These are phyloP conservation scores for Dentipellis fragilis DNA, from an alignment of 768 basidiomycete genomes.

Conservation along the genomic window DNA sequence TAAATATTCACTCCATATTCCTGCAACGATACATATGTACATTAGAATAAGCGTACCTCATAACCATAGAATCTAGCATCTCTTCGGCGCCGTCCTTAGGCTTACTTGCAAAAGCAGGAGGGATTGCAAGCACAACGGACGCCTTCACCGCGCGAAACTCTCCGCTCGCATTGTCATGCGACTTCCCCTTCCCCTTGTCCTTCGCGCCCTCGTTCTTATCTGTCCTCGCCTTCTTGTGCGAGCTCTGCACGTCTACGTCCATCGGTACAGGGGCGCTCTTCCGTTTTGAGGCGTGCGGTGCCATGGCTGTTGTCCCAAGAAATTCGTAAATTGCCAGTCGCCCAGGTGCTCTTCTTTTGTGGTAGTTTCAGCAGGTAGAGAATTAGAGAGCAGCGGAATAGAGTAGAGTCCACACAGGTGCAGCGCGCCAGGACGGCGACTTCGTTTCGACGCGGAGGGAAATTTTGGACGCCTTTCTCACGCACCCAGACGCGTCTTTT, in stretches of 20 bases:
- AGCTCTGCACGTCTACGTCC: conserved; percentile 6
- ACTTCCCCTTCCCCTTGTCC: conserved; percentile 9
- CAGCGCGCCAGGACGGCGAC: neutral
- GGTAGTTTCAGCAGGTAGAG: neutral
- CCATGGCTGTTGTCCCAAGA: neutral
- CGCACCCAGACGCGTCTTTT: neutral
- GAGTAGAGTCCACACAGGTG: neutral
- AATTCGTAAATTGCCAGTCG: too few relatives aligned
- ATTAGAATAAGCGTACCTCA: conserved; percentile 54
- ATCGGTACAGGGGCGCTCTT: conserved; percentile 15
- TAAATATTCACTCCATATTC: neutral
- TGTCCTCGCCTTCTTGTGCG: conserved; percentile 22
- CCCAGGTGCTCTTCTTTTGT: too few relatives aligned
- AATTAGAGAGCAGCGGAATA: neutral
- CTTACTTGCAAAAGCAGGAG: conserved; percentile 72
- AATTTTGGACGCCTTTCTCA: neutral
- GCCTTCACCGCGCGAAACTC: conserved; percentile 59
- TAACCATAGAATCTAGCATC: conserved; percentile 88
- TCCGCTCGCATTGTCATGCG: conserved; percentile 9
- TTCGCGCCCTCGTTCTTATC: conserved; percentile 16
- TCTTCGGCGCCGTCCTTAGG: conserved; percentile 73
- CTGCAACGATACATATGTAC: neutral
- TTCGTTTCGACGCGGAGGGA: neutral
- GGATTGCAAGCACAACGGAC: conserved; percentile 62
- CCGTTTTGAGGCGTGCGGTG: neutral